Evolutionary conservation across 305 asterid genomes (phyloP), one percentile per base, ranked within the genome.

Genomic region (Fraxinus floribunda): DNA sequence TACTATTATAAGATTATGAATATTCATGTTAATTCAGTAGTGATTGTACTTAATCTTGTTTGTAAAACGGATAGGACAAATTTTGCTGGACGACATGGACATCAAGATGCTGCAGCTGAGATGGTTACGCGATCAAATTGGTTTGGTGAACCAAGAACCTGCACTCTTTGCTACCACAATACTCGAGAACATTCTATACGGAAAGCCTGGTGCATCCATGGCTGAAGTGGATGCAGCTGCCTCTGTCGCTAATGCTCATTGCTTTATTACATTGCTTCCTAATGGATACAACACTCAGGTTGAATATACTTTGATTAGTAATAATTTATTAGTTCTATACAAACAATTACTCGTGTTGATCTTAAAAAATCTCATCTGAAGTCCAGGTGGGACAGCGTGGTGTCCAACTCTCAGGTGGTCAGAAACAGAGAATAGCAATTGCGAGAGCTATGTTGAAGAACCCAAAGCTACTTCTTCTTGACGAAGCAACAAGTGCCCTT

Each of bases 111-210:
- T 97, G 83, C 98, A 95, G 84, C 89, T 97, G 82, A 87, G 93
- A 81, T 95, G 99, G 99, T 78, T 97, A 85, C 88, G 99, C 29
- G 94, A 93, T 88, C 98, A 97, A 82, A 95, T 93, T 2, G 99
- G 99, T 72, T 89, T 97, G 83, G 99, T 97, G 87, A 97, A 97
- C 85, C 99, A 97, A 92, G 99, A 97, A 86, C 99, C 99, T 0
- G 98, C 99, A 0, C 94, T 97, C 49, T 97, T 97, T 84, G 99
- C 99, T 44, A 97, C 99, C 85, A 92, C 98, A 3, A 95, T 97
- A 73, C 97, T 93, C 20, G 99, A 97, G 77, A 97, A 97, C 85
- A 97, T 97, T 81, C 85, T 97, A 3, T 95, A 97, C 10, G 99
- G 99, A 78, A 97, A 95, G 88, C 92, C 97, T 5, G 97, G 91